These are phyloP conservation scores for Elongisporangium anandrum DNA, from an alignment of 352 stramenopile species.

Conservation along the genomic window DNA sequence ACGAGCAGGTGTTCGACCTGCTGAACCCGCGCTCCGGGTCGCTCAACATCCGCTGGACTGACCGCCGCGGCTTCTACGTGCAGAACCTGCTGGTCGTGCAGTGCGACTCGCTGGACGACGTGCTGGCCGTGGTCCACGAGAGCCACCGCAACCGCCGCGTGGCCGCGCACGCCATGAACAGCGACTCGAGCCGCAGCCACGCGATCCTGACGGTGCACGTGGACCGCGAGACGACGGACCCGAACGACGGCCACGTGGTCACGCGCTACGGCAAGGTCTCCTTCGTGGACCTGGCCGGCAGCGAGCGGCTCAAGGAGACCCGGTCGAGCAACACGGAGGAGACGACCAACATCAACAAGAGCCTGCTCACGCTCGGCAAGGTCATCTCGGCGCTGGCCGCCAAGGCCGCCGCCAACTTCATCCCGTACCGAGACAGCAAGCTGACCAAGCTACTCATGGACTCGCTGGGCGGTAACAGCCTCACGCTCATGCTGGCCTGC, in stretches of 20 bases:
- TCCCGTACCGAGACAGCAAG: slow-evolving; percentile 84
- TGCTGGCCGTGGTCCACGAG: slow-evolving; percentile 73
- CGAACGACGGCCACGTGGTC: slow-evolving; percentile 39
- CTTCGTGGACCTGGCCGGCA: slow-evolving; percentile 80
- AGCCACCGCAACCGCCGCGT: slow-evolving; percentile 67
- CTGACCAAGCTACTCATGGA: slow-evolving; percentile 86
- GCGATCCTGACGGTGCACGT: slow-evolving; percentile 73
- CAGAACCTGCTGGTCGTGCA: slow-evolving; percentile 72
- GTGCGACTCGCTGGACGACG: slow-evolving; percentile 67
- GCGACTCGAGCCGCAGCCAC: slow-evolving; percentile 76
- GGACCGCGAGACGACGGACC: slow-evolving; percentile 47
- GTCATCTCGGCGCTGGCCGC: slow-evolving; percentile 75
- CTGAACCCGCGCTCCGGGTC: slow-evolving; percentile 57
- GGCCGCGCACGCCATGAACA: slow-evolving; percentile 71
- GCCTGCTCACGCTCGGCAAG: slow-evolving; percentile 75
- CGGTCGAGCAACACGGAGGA: slow-evolving; percentile 68
- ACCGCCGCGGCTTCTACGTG: slow-evolving; percentile 72
- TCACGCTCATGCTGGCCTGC: slow-evolving; percentile 84
- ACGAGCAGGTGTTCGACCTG: slow-evolving; percentile 77
- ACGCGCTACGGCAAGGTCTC: slow-evolving; percentile 73
- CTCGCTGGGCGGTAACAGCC: slow-evolving; percentile 71
- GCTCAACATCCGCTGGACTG: slow-evolving; percentile 72
- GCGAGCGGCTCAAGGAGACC: slow-evolving; percentile 71
- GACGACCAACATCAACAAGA: slow-evolving; percentile 85
- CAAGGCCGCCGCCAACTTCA: slow-evolving; percentile 40